Base-by-base conservation (phyloP, 306 rosid species). In the Arachis hypogaea region DNA sequence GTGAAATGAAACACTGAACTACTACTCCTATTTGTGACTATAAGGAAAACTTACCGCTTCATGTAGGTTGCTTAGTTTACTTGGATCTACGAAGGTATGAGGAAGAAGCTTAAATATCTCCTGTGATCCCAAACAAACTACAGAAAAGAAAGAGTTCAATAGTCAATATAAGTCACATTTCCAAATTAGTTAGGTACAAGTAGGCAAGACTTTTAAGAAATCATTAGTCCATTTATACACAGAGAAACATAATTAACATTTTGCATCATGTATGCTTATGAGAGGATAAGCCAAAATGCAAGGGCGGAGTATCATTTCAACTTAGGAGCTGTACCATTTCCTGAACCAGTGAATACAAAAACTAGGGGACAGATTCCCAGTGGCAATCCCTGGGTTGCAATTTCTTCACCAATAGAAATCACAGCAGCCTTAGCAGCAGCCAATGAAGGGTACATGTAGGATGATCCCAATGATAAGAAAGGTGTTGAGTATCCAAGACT, bases 401-500 rank as follows among this genome's bases (percentile, higher is more conserved):
- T 88, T 87, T 92, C 97, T 88, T 94, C 98, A 3, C 93, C 98
- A 36, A 94, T 90, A 62, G 98, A 85, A 82, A 89, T 91, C 7
- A 94, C 95, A 30, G 98, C 98, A 60, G 97, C 96, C 87, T 91
- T 91, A 54, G 97, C 97, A 73, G 98, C 93, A 68, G 93, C 95
- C 87, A 91, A 82, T 16, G 98, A 91, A 55, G 93, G 82, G 83
- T 94, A 94, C 98, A 91, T 94, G 83, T 94, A 89, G n/a, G 98
- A 89, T 75, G 88, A 78, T 76, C 98, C 98, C 72, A 94, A 78
- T 30, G 97, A 94, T 50, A 94, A 86, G 76, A 94, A 94, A 36
- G 98, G 98, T 36, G 98, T 94, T 50, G 98, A 94, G 78, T 89
- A 91, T 83, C 98, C 98, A 71, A 94, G 96, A 81, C 92, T 86